A percentile compares a stretch with the other conserved stretches of the same genome.
Conservation (phyloP, 768 basidiomycete species). For the Lanmaoa pseudosensibilis region DNA sequence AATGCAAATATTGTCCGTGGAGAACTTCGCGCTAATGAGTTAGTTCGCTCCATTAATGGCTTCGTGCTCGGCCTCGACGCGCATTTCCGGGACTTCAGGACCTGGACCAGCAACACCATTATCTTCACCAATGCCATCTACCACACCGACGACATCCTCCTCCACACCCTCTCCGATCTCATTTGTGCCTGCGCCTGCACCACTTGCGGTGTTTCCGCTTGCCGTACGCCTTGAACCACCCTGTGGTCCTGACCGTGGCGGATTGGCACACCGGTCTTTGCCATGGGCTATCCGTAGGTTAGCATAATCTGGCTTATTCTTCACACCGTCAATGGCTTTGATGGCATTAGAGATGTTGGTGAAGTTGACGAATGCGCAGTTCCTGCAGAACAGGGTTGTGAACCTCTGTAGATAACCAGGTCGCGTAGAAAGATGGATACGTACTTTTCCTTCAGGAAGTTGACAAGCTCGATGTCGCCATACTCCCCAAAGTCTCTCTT, state of each 20-base stretch:
- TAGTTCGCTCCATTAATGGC: conserved; percentile 24
- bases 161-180: conserved; percentile 24
- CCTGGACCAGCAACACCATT: conserved; percentile 23
- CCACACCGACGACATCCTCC: conserved; percentile 23
- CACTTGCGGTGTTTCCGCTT: conserved; percentile 38
- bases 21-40: conserved; percentile 11
- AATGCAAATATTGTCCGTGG: conserved; percentile 33
- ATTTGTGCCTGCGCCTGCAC: conserved; percentile 8
- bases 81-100: conserved; percentile 42
- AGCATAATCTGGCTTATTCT: conserved; percentile 87
- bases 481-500: conserved; percentile 93
- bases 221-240: conserved; percentile 56
- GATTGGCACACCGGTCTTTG: conserved; percentile 94
- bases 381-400: conserved; percentile 45
- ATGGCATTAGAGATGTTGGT: conserved; percentile 94
- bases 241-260: conserved; percentile 80
- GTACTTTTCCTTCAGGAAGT: conserved; percentile 91
- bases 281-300: conserved; percentile 91
- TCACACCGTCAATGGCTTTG: conserved; percentile 97
- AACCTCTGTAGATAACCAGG: background rate
- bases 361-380: conserved; percentile 95
- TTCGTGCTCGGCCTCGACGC: conserved; percentile 39
- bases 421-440: conserved; percentile 39
- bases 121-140: conserved; percentile 29
- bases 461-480: conserved; percentile 96